Evolutionary conservation across 306 rosid genomes (phyloP).

Genomic region (Quercus parvula): DNA sequence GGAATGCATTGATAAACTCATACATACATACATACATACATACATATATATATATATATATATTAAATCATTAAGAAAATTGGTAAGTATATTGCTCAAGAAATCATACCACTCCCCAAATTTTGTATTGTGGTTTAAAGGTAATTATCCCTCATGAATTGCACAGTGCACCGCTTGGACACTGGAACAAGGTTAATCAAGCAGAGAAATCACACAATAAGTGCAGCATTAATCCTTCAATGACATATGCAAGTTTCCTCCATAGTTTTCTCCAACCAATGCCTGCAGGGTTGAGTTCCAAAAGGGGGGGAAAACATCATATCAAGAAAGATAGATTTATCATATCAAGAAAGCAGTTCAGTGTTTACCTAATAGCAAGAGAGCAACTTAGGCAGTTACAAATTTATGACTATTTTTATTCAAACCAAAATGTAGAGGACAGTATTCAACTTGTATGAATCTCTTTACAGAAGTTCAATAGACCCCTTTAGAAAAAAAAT

Average conservation of each 20-base stretch:
- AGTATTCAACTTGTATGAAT: not conserved
- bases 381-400: not conserved
- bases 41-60: not conserved
- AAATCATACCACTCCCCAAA: slow-evolving; percentile 24
- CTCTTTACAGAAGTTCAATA: not conserved
- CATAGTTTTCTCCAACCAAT: slow-evolving; percentile 68
- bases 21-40: too few species aligned
- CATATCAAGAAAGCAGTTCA: not conserved
- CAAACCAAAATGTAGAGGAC: not conserved
- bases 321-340: not conserved
- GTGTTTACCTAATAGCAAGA: not conserved
- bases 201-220: slow-evolving; percentile 8
- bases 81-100: slow-evolving; percentile 13
- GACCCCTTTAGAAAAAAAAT: too few species aligned
- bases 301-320: not conserved
- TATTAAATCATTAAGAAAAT: slow-evolving; percentile 14
- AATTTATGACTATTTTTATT: not conserved
- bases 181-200: slow-evolving; percentile 1
- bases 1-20: too few species aligned
- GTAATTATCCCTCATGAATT: not conserved
- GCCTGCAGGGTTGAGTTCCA: slow-evolving; percentile 42
- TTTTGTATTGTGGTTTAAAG: slow-evolving; percentile 9
- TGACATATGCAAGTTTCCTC: slow-evolving; percentile 65
- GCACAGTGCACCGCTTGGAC: not conserved
- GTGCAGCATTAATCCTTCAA: slow-evolving; percentile 21